These are phyloP conservation scores for Leptodontidium sp. DNA, from an alignment of 2,329 filamentous ascomycete genomes.

Conservation along the genomic window DNA sequence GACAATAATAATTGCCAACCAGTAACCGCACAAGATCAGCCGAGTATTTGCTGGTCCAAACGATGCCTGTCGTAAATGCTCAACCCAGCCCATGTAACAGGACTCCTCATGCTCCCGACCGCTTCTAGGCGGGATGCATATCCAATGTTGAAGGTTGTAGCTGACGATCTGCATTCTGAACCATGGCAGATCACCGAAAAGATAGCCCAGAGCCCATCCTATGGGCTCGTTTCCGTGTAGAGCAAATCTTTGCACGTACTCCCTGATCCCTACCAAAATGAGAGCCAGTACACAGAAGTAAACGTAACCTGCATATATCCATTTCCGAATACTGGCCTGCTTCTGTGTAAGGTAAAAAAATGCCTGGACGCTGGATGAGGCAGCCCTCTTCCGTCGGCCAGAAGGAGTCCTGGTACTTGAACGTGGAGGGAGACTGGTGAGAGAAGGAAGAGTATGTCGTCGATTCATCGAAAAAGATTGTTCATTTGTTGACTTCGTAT, in stretches of 20 bases:
- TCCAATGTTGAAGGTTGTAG: slow-evolving; percentile 76
- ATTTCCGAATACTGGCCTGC: slow-evolving; percentile 81
- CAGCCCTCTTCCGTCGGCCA: slow-evolving; percentile 70
- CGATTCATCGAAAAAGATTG: slow-evolving; percentile 48
- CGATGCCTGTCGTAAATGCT: slow-evolving; percentile 67
- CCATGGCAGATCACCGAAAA: slow-evolving; percentile 79
- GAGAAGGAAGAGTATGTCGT: slow-evolving; percentile 62
- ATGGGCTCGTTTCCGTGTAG: slow-evolving; percentile 81
- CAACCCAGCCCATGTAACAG: slow-evolving; percentile 65
- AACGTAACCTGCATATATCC: slow-evolving; percentile 82
- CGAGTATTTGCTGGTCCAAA: slow-evolving; percentile 83
- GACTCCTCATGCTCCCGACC: slow-evolving; percentile 47
- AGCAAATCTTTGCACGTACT: slow-evolving; percentile 72
- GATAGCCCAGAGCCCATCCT: slow-evolving; percentile 90
- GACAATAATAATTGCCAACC: slow-evolving; percentile 69
- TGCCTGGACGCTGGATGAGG: slow-evolving; percentile 70
- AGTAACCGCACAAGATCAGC: slow-evolving; percentile 80
- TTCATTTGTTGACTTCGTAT: slow-evolving; percentile 42
- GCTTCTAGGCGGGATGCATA: slow-evolving; percentile 67
- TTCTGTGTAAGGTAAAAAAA: slow-evolving; percentile 82
- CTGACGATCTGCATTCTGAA: slow-evolving; percentile 77
- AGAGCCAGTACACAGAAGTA: slow-evolving; percentile 73
- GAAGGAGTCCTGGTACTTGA: slow-evolving; percentile 59
- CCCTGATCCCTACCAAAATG: slow-evolving; percentile 75
- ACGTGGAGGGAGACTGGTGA: slow-evolving; percentile 46